phyloP scores from a whole-genome alignment of 1,284 basidiomycete genomes.

The Vanrija humicola region DNA sequence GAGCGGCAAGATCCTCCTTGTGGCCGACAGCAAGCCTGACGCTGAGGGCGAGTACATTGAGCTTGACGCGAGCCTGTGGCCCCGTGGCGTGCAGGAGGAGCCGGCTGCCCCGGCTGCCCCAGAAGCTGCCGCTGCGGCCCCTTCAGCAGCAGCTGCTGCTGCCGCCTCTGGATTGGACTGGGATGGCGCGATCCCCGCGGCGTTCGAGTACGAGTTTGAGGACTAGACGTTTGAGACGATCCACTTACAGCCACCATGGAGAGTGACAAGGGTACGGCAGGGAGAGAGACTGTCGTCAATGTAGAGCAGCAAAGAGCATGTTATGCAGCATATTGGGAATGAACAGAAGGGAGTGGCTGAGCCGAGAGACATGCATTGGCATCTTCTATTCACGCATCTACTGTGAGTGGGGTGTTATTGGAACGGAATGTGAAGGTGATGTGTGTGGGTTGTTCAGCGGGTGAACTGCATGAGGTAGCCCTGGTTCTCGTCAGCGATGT shows the following conservation, averaged over 20 bases:
- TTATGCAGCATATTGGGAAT: neutral
- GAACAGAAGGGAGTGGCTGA: neutral
- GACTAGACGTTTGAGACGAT: constrained; percentile 21
- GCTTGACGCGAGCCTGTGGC: constrained; percentile 52
- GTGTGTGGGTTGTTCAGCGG: too few relatives aligned
- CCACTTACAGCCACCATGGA: neutral
- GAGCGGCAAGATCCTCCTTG: constrained; percentile 71
- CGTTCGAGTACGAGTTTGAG: constrained; percentile 47
- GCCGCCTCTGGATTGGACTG: constrained; percentile 51
- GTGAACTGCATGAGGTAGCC: constrained; percentile 16
- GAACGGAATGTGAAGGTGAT: neutral
- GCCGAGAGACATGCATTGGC: too few relatives aligned
- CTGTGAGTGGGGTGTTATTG: neutral
- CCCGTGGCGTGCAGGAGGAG: constrained; percentile 49
- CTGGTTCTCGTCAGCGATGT: neutral
- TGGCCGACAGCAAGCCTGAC: constrained; percentile 57
- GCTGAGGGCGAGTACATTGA: constrained; percentile 62
- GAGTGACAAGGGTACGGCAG: constrained; percentile 6
- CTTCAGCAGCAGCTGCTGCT: constrained; percentile 23
- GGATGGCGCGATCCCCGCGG: constrained; percentile 70
- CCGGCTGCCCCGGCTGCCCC: constrained; percentile 29
- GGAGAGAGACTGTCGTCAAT: neutral
- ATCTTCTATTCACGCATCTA: neutral
- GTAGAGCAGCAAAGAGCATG: neutral
- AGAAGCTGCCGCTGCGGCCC: constrained; percentile 29